phyloP scores from a whole-genome alignment of 495 filamentous ascomycete genomes.

The Lasiosphaeria miniovina region DNA sequence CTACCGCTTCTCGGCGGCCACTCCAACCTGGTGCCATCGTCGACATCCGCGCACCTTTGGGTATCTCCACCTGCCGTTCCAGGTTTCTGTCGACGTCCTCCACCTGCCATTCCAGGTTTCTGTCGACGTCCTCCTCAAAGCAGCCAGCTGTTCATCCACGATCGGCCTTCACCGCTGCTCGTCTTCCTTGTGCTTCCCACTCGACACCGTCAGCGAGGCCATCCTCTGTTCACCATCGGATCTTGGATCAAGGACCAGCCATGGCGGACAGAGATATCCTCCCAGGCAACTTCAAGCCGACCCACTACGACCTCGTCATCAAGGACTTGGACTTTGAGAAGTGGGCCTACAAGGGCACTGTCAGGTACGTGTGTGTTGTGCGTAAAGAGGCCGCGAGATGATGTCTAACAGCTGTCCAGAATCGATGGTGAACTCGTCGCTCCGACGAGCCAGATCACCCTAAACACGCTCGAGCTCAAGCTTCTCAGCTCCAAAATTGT shows the following conservation, averaged over 20 bases:
- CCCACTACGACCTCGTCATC: conserved; percentile 81
- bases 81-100: not conserved
- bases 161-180: not conserved
- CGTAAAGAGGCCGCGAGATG: not conserved
- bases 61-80: not conserved
- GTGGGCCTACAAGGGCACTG: conserved; percentile 81
- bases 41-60: not conserved
- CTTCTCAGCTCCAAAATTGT: conserved; percentile 52
- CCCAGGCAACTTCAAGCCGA: conserved; percentile 68
- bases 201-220: conserved; percentile 14
- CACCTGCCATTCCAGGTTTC: not conserved
- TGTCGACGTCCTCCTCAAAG: not conserved
- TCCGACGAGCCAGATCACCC: conserved; percentile 64
- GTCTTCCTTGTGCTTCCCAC: conserved; percentile 18
- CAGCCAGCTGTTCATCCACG: not conserved
- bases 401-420: conserved; percentile 20
- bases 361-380: conserved; percentile 49
- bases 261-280: conserved; percentile 55
- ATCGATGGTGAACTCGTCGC: conserved; percentile 58
- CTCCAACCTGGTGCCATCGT: too few relatives aligned
- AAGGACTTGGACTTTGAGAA: conserved; percentile 70
- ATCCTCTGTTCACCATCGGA: not conserved
- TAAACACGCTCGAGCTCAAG: conserved; percentile 69
- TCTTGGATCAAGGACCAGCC: conserved; percentile 18
- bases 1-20: too few relatives aligned